Evolutionary conservation across 495 filamentous ascomycete genomes (phyloP).

Genomic region (Talaromyces proteolyticus): DNA sequence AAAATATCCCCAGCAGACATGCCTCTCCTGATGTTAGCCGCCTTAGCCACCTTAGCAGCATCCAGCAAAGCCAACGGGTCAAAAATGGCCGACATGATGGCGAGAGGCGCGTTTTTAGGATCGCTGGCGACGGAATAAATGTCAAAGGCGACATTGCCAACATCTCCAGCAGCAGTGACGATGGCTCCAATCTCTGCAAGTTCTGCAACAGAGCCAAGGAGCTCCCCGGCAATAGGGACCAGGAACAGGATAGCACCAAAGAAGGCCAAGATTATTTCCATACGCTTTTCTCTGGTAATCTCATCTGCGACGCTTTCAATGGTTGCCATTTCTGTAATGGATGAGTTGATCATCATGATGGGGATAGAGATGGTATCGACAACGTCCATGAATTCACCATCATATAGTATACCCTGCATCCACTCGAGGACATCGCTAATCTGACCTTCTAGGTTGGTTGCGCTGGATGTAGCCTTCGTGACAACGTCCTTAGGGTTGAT

Average conservation of each 20-base stretch:
- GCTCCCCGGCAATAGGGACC: slow-evolving; percentile 1
- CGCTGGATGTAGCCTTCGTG: not conserved
- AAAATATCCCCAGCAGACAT: not conserved
- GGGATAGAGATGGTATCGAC: not conserved
- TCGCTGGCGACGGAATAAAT: not conserved
- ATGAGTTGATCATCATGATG: not conserved
- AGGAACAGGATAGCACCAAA: slow-evolving; percentile 3
- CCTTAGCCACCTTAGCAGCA: not conserved
- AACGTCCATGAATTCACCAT: not conserved
- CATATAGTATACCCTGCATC: not conserved
- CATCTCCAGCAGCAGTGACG: not conserved
- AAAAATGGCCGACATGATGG: not conserved
- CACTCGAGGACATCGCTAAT: not conserved
- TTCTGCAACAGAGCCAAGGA: not conserved
- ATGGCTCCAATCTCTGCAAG: not conserved
- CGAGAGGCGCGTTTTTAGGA: not conserved
- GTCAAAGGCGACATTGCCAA: not conserved
- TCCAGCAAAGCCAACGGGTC: not conserved
- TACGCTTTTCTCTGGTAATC: not conserved
- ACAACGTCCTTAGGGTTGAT: not conserved
- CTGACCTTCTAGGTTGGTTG: not conserved
- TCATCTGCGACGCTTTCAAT: not conserved
- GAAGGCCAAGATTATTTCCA: slow-evolving; percentile 3
- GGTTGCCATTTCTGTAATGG: not conserved
- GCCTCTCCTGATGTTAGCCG: not conserved